These are phyloP conservation scores for Chlorella sp. DNA, from an alignment of 139 green algal genomes.

Conservation along the genomic window DNA sequence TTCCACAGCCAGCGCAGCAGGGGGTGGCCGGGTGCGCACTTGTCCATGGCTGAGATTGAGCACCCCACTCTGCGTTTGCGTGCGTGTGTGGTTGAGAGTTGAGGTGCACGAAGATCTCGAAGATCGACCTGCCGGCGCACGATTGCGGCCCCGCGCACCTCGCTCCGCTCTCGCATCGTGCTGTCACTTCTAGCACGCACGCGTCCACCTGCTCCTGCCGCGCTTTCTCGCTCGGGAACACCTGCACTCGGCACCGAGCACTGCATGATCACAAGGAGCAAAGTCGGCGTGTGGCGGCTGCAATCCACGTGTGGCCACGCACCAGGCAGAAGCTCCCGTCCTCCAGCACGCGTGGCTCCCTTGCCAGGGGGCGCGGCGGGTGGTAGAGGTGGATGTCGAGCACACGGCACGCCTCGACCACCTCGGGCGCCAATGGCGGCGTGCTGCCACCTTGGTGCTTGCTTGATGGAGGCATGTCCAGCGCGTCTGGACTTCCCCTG, in stretches of 20 bases:
- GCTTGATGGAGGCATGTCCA: too few relatives aligned
- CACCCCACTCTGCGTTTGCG: slow-evolving; percentile 12
- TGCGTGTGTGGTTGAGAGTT: too few relatives aligned
- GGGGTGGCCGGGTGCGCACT: slow-evolving; percentile 1
- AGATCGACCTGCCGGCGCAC: too few relatives aligned
- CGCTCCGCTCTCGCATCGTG: background rate
- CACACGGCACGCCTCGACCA: background rate
- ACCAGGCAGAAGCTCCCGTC: background rate
- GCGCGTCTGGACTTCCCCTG: too few relatives aligned
- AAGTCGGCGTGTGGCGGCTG: too few relatives aligned
- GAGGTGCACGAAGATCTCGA: too few relatives aligned
- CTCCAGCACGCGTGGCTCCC: background rate
- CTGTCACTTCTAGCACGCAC: background rate
- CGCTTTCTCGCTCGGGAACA: background rate
- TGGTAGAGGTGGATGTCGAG: slow-evolving; percentile 10
- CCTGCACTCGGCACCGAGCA: background rate
- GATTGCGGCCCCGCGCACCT: slow-evolving; percentile 2
- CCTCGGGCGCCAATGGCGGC: background rate
- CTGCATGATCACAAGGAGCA: too few relatives aligned
- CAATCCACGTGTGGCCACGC: too few relatives aligned
- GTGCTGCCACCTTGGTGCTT: too few relatives aligned
- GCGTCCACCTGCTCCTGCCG: background rate
- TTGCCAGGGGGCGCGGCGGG: background rate
- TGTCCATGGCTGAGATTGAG: slow-evolving; percentile 18
- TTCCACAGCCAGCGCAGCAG: too few relatives aligned